Conservation (phyloP, 805 yeast genomes). For the Yarrowia divulgata region DNA sequence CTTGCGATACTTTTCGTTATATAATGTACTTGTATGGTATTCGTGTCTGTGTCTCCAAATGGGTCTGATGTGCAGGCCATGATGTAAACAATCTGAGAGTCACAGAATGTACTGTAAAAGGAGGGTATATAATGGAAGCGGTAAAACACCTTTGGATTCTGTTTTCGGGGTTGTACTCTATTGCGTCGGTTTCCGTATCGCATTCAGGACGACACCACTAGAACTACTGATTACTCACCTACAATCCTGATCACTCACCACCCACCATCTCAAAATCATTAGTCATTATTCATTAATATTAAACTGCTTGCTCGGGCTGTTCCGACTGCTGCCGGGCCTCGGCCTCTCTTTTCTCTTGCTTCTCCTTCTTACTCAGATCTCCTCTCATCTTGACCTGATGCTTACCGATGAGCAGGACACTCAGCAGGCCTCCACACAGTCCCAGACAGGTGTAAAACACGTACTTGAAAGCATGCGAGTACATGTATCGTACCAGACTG, state of each 20-base stretch:
- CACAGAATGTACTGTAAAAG: too few relatives aligned
- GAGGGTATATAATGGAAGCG: too few relatives aligned
- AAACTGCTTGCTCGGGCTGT: not conserved
- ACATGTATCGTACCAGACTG: slow-evolving; percentile 32
- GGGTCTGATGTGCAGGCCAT: not conserved
- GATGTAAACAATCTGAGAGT: too few relatives aligned
- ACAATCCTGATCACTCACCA: too few relatives aligned
- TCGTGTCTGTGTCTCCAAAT: not conserved
- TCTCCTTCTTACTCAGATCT: slow-evolving; percentile 27
- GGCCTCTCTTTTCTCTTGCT: not conserved
- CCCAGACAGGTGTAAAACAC: slow-evolving; percentile 35
- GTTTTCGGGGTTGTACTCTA: too few relatives aligned
- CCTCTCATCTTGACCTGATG: slow-evolving; percentile 39
- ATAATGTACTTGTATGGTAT: not conserved
- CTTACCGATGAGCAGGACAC: slow-evolving; percentile 35
- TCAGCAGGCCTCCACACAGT: slow-evolving; percentile 19
- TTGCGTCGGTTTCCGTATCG: too few relatives aligned
- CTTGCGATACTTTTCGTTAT: not conserved
- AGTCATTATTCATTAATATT: not conserved
- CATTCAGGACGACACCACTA: too few relatives aligned
- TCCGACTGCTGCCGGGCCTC: not conserved
- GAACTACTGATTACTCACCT: too few relatives aligned
- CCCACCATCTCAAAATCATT: not conserved
- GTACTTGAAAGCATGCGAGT: slow-evolving; percentile 33
- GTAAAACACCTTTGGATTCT: too few relatives aligned